Percentiles rank a stretch among this genome's conserved stretches.
Evolutionary conservation across 1,284 basidiomycete species (phyloP).

Genomic region (Sporisorium sorghi): DNA sequence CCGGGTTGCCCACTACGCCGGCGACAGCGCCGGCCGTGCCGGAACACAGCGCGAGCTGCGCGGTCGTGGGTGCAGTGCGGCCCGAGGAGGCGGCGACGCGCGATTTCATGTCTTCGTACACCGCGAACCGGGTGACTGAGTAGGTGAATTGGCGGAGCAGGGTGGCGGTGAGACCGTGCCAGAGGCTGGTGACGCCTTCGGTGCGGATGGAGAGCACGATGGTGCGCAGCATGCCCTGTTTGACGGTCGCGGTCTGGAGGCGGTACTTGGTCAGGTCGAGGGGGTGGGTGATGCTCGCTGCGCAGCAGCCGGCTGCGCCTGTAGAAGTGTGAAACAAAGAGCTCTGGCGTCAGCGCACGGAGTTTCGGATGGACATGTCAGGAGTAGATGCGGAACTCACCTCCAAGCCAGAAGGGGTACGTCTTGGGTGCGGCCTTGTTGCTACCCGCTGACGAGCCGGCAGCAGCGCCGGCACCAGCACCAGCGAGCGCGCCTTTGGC

Average conservation of each 20-base stretch:
- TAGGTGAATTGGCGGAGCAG: constrained; percentile 68
- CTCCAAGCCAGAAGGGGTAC: constrained; percentile 68
- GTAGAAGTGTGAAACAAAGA: background rate
- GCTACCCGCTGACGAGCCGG: constrained; percentile 12
- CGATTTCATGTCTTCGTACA: constrained; percentile 66
- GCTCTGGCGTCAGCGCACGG: background rate
- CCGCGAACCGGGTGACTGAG: constrained; percentile 66
- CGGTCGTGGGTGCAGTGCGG: constrained; percentile 24
- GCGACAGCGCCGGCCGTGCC: constrained; percentile 63
- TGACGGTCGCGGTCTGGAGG: constrained; percentile 66
- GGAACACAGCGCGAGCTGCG: constrained; percentile 57
- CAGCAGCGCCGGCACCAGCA: constrained; percentile 38
- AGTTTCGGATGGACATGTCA: background rate
- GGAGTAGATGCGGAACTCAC: constrained; percentile 25
- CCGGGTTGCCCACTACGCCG: constrained; percentile 64
- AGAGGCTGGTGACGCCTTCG: constrained; percentile 63
- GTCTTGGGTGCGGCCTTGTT: constrained; percentile 38
- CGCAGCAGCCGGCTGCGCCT: constrained; percentile 52
- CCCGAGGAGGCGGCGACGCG: constrained; percentile 29
- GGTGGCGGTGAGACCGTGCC: constrained; percentile 65
- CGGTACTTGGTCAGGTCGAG: constrained; percentile 69
- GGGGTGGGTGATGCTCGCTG: constrained; percentile 67
- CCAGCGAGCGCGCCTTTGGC: constrained; percentile 50
- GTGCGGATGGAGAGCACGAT: constrained; percentile 36
- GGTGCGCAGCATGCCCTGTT: constrained; percentile 57